Evolutionary conservation across 2,329 filamentous ascomycete genomes (phyloP).

Genomic region (Helotiales sp.): DNA sequence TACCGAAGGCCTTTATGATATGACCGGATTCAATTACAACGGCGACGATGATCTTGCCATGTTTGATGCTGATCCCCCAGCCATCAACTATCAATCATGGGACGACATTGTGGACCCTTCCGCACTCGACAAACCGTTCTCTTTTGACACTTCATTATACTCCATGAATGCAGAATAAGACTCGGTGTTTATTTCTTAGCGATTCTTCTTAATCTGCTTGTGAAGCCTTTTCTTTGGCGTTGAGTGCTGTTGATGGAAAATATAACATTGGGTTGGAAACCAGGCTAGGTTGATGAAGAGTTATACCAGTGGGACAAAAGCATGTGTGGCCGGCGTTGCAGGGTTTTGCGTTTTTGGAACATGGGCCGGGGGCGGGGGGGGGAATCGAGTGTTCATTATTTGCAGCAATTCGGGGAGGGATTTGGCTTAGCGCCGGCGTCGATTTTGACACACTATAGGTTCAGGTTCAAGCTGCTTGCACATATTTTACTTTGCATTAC

Average conservation of each 20-base stretch:
- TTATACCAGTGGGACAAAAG: slow-evolving; percentile 21
- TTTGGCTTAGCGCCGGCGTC: slow-evolving; percentile 11
- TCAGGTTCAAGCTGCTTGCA: neutral
- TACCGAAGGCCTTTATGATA: slow-evolving; percentile 50
- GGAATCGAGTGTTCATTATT: neutral
- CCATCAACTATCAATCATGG: slow-evolving; percentile 46
- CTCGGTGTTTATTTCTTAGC: slow-evolving; percentile 14
- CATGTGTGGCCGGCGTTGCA: slow-evolving; percentile 14
- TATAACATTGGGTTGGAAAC: neutral
- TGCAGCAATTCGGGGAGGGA: neutral
- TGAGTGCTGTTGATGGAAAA: slow-evolving; percentile 11
- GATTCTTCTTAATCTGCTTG: slow-evolving; percentile 23
- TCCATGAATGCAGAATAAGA: slow-evolving; percentile 46
- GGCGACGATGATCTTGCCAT: slow-evolving; percentile 35
- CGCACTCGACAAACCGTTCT: slow-evolving; percentile 59
- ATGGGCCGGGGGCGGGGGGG: neutral
- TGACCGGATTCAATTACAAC: slow-evolving; percentile 47
- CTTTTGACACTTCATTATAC: slow-evolving; percentile 55
- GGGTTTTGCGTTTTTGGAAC: neutral
- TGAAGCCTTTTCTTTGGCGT: slow-evolving; percentile 21
- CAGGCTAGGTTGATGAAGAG: slow-evolving; percentile 1
- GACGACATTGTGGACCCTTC: slow-evolving; percentile 52
- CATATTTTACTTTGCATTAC: neutral
- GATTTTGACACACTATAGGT: neutral
- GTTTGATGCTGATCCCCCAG: slow-evolving; percentile 36